Base-by-base conservation (phyloP, 768 basidiomycete species). In the Udeniomyces megalosporus region DNA sequence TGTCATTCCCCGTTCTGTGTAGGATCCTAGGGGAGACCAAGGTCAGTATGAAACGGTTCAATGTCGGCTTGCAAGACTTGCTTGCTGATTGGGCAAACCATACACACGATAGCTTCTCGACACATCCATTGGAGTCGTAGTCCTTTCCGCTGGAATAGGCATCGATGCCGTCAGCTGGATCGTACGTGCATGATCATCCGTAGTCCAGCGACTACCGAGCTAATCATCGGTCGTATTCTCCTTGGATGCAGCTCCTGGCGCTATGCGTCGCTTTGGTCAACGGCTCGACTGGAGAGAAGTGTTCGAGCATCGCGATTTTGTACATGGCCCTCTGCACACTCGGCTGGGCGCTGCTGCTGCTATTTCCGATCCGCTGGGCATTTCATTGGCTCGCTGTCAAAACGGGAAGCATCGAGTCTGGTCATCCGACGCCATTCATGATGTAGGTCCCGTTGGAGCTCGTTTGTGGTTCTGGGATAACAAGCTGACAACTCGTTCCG, bases 111-210 rank as follows among this genome's bases (percentile, higher is more conserved):
- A 85, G 69, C 80, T 95, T 2, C 78, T 92, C 54, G 83, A 87
- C 51, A 89, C 86, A 24, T 80, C 80, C 22, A 88, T 95, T n/a
- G 90, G 90, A 1, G 78, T 85, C 0, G 81, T 89, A 42, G 81
- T 82, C 0, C 79, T 95, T 7, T 82, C 87, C 0, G 87, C 89
- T 0, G 90, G 88, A 50, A 82, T 91, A 2, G 88, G 84, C 6
- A 85, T 85, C 68, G 84, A 75, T 61, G 70, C 68, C 35, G 73
- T 88, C 53, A 86, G 85, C 15, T 89, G 88, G 88, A 77, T 88
- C 60, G 76, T 93, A n/a, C 47, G 47, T 15, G 4, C n/a, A 4
- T 48, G n/a, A 4, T 48, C 47, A 48, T 15, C 47, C 4, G 14
- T 26, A 48, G n/a, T n/a, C n/a, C n/a, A n/a, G n/a, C n/a, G n/a